Base-by-base conservation (phyloP, 2,329 filamentous ascomycete species). In the Fusarium abutilonis region DNA sequence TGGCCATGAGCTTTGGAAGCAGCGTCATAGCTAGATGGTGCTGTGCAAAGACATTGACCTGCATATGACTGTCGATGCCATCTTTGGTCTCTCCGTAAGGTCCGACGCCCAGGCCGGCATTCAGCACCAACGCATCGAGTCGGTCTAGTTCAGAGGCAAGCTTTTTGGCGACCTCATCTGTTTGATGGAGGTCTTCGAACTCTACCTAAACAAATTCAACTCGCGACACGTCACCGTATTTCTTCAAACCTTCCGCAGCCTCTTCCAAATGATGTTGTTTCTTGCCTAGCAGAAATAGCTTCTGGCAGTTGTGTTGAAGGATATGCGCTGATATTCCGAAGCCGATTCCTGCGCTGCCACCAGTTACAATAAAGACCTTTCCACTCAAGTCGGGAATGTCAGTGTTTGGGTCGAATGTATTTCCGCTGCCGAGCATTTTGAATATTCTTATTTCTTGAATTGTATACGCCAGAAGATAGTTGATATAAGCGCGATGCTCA, bases 21-120 rank as follows among this genome's bases (percentile, higher is more conserved):
- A 56, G 13, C 2, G 48, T 46, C 53, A 56, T 56, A 9, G 53
- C 53, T 34, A 56, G 15, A 46, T 53, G 53, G 17, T 56, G 41
- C 29, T 56, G 53, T 10, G 53, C 48, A 28, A 53, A 56, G 9
- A 56, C 41, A 3, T 56, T 56, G 34, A 56, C 41, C 23, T 56
- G 53, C 48, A 56, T 56, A 6, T 56, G 53, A 14, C 48, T 56
- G 11, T 56, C 53, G 6, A 56, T 53, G 1, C 48, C 48, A 15
- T 53, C 53, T 5, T 41, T 56, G 1, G 53, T 56, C 17, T 56
- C 53, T 1, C 40, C 53, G 13, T 56, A 56, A 0, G 40, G 48
- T 0, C 53, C 53, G 2, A 56, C 48, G 2, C 53, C 53, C 3
- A 56, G 26, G 19, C 53, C 53, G 4, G 48, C 53, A 13, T 57